phyloP scores from a whole-genome alignment of 1,284 basidiomycete species.

The Boletus mariae region DNA sequence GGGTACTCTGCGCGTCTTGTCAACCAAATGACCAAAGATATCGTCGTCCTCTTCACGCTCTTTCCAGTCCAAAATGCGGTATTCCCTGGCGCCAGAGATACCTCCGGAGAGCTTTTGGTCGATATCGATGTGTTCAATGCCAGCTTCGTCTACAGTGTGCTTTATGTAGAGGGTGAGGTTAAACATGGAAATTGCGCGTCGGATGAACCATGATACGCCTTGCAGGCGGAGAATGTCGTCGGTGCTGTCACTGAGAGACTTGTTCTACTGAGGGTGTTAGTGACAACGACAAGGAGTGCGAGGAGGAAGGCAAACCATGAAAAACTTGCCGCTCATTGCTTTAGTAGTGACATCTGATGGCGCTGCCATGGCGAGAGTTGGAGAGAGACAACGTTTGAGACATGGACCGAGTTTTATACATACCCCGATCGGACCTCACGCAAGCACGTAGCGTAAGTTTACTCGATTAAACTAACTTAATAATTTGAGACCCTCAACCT shows the following conservation, averaged over 20 bases:
- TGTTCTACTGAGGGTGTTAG: conserved; percentile 27
- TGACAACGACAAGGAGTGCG: background rate
- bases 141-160: conserved; percentile 42
- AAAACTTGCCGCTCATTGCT: conserved; percentile 42
- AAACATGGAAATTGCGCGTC: conserved; percentile 40
- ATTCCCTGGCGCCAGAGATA: conserved; percentile 39
- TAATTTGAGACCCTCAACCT: too few relatives aligned
- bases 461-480: too few relatives aligned
- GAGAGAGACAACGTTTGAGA: background rate
- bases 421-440: too few relatives aligned
- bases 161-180: conserved; percentile 41
- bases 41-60: conserved; percentile 38
- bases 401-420: conserved; percentile 9
- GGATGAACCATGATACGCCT: conserved; percentile 47
- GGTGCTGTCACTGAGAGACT: conserved; percentile 38
- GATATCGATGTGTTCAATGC: conserved; percentile 45
- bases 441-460: too few relatives aligned
- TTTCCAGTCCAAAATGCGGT: conserved; percentile 40
- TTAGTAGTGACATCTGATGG: conserved; percentile 44
- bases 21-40: conserved; percentile 43
- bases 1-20: conserved; percentile 47
- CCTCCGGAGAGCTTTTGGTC: conserved; percentile 44
- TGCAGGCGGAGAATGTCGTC: conserved; percentile 51
- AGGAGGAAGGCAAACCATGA: conserved; percentile 34
- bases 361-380: conserved; percentile 41